Evolutionary conservation across 495 filamentous ascomycete genomes (phyloP), one percentile per base, ranked within the genome.

Genomic region (Aspergillus panamensis): DNA sequence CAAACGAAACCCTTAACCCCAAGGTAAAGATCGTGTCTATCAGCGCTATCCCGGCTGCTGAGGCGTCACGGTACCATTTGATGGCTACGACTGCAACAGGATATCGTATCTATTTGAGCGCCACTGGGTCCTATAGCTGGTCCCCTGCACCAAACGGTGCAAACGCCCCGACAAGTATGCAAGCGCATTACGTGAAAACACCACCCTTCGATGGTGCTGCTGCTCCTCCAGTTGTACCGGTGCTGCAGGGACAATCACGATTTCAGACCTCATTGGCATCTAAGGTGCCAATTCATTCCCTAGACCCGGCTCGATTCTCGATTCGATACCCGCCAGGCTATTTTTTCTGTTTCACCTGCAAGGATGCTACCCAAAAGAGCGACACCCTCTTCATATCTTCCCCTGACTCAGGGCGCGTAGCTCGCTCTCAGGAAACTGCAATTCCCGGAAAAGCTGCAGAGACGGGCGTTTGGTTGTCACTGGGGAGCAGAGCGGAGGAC

Each of bases 181-280:
- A 96, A 68, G 85, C 97, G 19, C 89, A 95, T 61, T 92, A 93
- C 64, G 86, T 97, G 68, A 95, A 92, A 64, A 96, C 96, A 54
- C 95, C 94, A 8, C 93, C 94, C 0, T 65, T 78, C 48, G 73
- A 82, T 49, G 68, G 56, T 29, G 51, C 59, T n/a, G 25, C 67
- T 6, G 59, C 64, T 29, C 55, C 59, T 32, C 50, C 64, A 51
- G 58, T 68, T 43, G 61, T 63, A 21, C 68, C 77, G 43, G 50
- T 55, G 17, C 55, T 69, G 62, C 66, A 66, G 32, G 68, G 35
- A 13, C 62, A 60, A 53, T 62, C 67, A 58, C 61, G 66, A 19
- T 66, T 69, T 29, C 66, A 67, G 43, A 48, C 66, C 16, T 58
- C 68, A 13, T 48, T 65, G 19, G 66, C 68, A 39, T 66, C 69